phyloP scores from a whole-genome alignment of 306 rosid genomes.

The Medicago arabica region DNA sequence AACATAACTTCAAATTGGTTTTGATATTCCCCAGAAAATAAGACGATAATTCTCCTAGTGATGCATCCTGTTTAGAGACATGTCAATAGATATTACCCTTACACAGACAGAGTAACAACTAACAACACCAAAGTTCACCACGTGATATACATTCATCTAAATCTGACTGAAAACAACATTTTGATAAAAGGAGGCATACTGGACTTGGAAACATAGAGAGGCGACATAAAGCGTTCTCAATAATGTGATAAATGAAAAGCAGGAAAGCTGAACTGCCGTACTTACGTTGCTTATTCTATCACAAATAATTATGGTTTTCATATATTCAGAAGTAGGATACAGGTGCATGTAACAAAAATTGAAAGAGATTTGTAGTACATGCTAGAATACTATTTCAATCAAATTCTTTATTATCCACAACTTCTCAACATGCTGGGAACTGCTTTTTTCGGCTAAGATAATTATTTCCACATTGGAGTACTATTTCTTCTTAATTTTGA shows the following conservation, averaged over 20 bases:
- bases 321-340: background rate
- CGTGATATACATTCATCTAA: background rate
- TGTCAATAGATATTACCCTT: background rate
- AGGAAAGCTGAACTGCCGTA: background rate
- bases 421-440: too few relatives aligned
- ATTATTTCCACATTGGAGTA: background rate
- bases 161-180: background rate
- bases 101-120: background rate
- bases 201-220: background rate
- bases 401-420: too few relatives aligned
- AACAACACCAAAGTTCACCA: slow-evolving; percentile 10
- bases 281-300: slow-evolving; percentile 20
- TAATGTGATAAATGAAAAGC: too few relatives aligned
- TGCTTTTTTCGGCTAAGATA: background rate
- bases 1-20: too few relatives aligned
- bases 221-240: too few relatives aligned
- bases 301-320: background rate
- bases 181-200: too few relatives aligned
- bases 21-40: too few relatives aligned
- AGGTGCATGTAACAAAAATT: slow-evolving; percentile 19
- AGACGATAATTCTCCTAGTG: too few relatives aligned
- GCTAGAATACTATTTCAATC: background rate
- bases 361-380: slow-evolving; percentile 1
- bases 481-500: background rate
- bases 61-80: background rate